These are phyloP conservation scores for Tolypocladium album DNA, from an alignment of 2,329 filamentous ascomycete genomes.

Conservation along the genomic window DNA sequence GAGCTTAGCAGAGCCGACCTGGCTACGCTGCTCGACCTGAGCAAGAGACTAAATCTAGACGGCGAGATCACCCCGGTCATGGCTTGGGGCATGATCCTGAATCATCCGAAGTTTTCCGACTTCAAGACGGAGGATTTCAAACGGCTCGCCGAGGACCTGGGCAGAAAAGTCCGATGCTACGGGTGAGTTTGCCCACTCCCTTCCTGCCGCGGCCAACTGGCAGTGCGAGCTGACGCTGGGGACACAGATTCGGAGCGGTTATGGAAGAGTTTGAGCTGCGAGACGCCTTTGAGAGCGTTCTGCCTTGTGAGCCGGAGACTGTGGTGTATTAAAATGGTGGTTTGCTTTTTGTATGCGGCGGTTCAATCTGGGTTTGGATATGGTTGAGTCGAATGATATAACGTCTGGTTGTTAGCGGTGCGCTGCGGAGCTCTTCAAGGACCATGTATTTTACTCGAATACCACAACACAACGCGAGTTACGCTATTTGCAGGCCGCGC, in stretches of 20 bases:
- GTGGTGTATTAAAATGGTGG: background rate
- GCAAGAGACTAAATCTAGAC: constrained; percentile 69
- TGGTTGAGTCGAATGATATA: background rate
- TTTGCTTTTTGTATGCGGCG: too few relatives aligned
- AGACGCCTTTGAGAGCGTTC: constrained; percentile 64
- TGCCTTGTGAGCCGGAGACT: constrained; percentile 9
- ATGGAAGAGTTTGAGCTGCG: constrained; percentile 59
- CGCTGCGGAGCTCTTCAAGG: background rate
- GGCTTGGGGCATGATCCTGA: constrained; percentile 78
- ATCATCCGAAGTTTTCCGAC: constrained; percentile 56
- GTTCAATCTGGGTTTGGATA: background rate
- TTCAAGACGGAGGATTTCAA: constrained; percentile 60
- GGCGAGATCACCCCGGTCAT: constrained; percentile 92
- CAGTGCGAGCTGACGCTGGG: background rate
- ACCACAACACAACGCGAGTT: background rate
- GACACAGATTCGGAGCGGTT: constrained; percentile 47
- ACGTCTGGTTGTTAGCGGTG: background rate
- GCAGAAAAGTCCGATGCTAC: constrained; percentile 80
- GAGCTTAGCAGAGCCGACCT: constrained; percentile 69
- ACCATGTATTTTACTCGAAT: background rate
- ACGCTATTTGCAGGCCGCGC: background rate
- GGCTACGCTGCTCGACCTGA: constrained; percentile 72
- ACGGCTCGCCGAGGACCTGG: constrained; percentile 61
- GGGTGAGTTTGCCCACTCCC: constrained; percentile 52
- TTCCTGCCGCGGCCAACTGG: background rate